A percentile compares a stretch with the other conserved stretches of the same genome.
These are phyloP conservation scores for Paracoccidioides brasiliensis DNA, from an alignment of 2,329 filamentous ascomycete species.

Conservation along the genomic window DNA sequence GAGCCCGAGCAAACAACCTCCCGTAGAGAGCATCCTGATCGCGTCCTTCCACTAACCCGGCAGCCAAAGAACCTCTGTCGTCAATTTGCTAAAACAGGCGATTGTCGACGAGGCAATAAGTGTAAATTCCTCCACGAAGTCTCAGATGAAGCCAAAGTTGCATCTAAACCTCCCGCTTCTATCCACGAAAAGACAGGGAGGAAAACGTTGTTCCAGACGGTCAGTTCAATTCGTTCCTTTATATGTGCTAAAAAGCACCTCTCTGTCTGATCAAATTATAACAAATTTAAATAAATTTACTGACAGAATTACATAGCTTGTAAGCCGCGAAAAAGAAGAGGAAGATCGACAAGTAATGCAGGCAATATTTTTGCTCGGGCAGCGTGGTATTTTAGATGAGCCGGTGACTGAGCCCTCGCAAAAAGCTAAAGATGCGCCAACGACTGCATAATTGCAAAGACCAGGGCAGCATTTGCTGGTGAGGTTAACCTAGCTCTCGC, in stretches of 20 bases:
- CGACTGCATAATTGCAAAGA: background rate
- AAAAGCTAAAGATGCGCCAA: background rate
- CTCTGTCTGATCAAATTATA: too few relatives aligned
- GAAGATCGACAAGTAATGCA: constrained; percentile 30
- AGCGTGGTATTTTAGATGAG: constrained; percentile 27
- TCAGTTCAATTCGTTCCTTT: constrained; percentile 15
- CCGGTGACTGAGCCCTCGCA: constrained; percentile 8
- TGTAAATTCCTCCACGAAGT: constrained; percentile 33
- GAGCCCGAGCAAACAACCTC: constrained; percentile 32
- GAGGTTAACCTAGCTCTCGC: background rate
- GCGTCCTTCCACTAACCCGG: constrained; percentile 26
- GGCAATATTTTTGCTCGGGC: constrained; percentile 30
- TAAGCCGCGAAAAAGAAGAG: constrained; percentile 32
- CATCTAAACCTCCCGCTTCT: background rate
- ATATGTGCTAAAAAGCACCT: background rate
- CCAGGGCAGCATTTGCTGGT: background rate
- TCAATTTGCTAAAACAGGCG: constrained; percentile 29
- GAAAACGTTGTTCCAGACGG: constrained; percentile 33
- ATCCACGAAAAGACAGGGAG: constrained; percentile 19
- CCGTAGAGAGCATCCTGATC: constrained; percentile 28
- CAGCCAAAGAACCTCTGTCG: constrained; percentile 22
- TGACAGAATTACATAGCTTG: constrained; percentile 18
- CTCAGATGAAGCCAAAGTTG: constrained; percentile 16
- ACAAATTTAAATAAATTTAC: background rate
- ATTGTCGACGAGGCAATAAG: constrained; percentile 29